Evolutionary conservation across 257 asterid species (phyloP), one percentile per base, ranked within the genome.

Genomic region (Gentiana macrophylla): DNA sequence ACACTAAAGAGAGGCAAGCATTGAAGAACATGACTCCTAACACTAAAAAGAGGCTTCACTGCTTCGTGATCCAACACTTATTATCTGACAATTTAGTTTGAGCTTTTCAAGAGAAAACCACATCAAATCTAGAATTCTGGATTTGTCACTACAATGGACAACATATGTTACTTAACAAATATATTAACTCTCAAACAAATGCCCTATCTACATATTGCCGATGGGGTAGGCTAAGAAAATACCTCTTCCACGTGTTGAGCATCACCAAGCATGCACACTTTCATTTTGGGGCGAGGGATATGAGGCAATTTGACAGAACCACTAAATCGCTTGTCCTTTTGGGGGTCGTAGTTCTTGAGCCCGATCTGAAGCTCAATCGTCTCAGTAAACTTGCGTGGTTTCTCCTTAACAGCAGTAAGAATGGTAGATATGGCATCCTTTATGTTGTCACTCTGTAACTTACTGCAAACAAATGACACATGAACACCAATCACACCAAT

Each of bases 221-320:
- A 41, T 5, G 9, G 46, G 46, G 46, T 5, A 41, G 9, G 2
- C 46, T 10, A 5, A 41, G 46, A 10, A 41, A 41, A 10, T 62
- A 62, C 67, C 60, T 62, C 47, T 34, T 64, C 70, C 12, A 70
- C 74, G 11, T 70, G 74, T 44, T 70, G 74, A 37, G 74, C 74
- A 64, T 71, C 76, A 46, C 76, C 76, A 48, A 71, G 76, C 76
- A 71, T 71, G 68, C 76, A 71, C 37, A 71, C 45, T 54, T 65
- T 71, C 72, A 71, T 71, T 62, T 71, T 71, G 32, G 76, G 76
- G 2, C 76, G 76, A 33, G 76, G 76, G 34, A 71, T 71, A 49
- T 71, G 76, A 3, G 76, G 76, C 53, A 71, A 51, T 38, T 65
- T 71, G 41, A 71, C 76, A 46, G 76, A 65, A 2, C 76, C 76